Percentiles rank a stretch among this genome's conserved stretches.
phyloP scores from a whole-genome alignment of 208 protist species.

The Angomonas deanei region DNA sequence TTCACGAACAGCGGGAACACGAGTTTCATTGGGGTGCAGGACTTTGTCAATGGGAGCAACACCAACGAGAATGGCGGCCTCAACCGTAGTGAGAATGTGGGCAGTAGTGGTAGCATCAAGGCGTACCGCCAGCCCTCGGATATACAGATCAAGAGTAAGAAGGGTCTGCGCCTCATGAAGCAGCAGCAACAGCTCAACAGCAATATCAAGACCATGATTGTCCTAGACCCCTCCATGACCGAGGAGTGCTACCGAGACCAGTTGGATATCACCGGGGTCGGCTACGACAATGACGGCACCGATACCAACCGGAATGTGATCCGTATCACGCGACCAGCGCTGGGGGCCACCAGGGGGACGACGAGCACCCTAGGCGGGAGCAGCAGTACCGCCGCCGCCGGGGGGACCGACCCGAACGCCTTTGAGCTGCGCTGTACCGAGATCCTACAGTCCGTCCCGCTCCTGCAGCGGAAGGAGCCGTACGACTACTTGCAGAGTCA shows the following conservation, averaged over 20 bases:
- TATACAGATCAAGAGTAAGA: neutral
- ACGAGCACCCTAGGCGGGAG: neutral
- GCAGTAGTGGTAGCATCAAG: neutral
- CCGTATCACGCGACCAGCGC: neutral
- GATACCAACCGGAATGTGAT: neutral
- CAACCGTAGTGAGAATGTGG: no score
- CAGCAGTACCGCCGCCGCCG: neutral
- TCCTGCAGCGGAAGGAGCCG: neutral
- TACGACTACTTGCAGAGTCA: slow-evolving; percentile 4
- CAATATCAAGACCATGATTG: neutral
- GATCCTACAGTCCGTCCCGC: neutral
- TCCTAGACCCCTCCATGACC: neutral
- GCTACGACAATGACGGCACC: neutral
- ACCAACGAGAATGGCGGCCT: neutral
- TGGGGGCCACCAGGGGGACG: no score
- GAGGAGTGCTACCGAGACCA: neutral
- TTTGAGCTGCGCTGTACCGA: neutral
- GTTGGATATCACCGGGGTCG: neutral
- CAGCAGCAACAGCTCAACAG: neutral
- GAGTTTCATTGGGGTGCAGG: neutral
- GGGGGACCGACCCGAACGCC: neutral
- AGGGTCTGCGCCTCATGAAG: neutral
- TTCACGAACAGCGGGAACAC: slow-evolving; percentile 66
- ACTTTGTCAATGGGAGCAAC: neutral
- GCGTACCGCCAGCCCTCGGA: neutral